phyloP scores from a whole-genome alignment of 2,329 filamentous ascomycete species.

The Pseudonectria foliicola region DNA sequence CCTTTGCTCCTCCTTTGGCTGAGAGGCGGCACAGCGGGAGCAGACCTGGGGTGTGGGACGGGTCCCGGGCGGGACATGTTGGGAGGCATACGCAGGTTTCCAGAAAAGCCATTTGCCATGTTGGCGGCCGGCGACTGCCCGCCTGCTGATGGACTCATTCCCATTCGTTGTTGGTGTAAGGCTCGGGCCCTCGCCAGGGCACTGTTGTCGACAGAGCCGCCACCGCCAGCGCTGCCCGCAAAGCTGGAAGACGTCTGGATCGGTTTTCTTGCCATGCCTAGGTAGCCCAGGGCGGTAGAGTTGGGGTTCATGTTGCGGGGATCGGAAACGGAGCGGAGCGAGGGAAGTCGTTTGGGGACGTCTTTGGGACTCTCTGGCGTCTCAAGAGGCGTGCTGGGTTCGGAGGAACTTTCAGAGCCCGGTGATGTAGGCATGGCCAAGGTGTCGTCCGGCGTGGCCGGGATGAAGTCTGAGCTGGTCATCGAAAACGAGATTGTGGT shows the following conservation, averaged over 20 bases:
- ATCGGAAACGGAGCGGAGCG: slow-evolving; percentile 54
- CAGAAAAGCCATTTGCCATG: slow-evolving; percentile 36
- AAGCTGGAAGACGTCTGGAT: slow-evolving; percentile 32
- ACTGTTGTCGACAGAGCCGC: slow-evolving; percentile 29
- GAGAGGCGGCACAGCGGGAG: slow-evolving; percentile 50
- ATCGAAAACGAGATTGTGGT: slow-evolving; percentile 9
- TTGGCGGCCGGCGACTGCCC: slow-evolving; percentile 27
- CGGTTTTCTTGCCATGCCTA: slow-evolving; percentile 58
- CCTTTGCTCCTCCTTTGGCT: slow-evolving; percentile 56
- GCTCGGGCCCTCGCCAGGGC: slow-evolving; percentile 42
- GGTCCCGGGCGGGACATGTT: slow-evolving; percentile 38
- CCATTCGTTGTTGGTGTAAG: slow-evolving; percentile 39
- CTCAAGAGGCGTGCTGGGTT: slow-evolving; percentile 42
- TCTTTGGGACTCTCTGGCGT: slow-evolving; percentile 29
- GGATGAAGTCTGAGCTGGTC: slow-evolving; percentile 30
- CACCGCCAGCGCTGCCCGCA: slow-evolving; percentile 21
- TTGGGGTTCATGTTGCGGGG: slow-evolving; percentile 63
- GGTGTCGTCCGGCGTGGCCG: slow-evolving; percentile 41
- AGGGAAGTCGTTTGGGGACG: slow-evolving; percentile 46
- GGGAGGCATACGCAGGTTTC: slow-evolving; percentile 35
- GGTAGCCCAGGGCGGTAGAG: slow-evolving; percentile 75
- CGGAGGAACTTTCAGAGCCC: slow-evolving; percentile 39
- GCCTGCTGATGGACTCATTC: slow-evolving; percentile 32
- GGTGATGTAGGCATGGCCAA: slow-evolving; percentile 35
- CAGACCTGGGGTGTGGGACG: slow-evolving; percentile 45